These are phyloP conservation scores for Tulasnella sp. DNA, from an alignment of 768 basidiomycete genomes.

Conservation along the genomic window DNA sequence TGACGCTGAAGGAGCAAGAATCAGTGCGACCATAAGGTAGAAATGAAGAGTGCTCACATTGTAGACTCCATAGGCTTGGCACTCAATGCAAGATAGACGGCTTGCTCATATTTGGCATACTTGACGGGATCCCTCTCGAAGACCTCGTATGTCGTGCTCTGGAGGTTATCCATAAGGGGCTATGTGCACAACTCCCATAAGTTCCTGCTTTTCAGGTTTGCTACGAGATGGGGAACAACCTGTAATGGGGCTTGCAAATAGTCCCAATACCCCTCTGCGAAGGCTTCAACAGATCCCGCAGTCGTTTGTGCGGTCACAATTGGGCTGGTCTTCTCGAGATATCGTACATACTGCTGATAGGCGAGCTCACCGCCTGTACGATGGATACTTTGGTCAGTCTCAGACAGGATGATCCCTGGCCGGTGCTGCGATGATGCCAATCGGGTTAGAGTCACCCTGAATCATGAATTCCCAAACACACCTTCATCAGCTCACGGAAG, in stretches of 20 bases:
- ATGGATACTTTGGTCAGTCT: conserved; percentile 54
- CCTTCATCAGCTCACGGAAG: conserved; percentile 81
- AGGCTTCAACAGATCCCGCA: conserved; percentile 73
- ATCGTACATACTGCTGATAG: conserved; percentile 80
- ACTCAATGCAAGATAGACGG: conserved; percentile 31
- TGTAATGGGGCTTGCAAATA: conserved; percentile 91
- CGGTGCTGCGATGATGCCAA: conserved; percentile 47
- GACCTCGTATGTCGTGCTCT: conserved; percentile 90
- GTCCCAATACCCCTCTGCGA: conserved; percentile 88
- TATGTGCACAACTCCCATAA: conserved; percentile 27
- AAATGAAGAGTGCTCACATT: conserved; percentile 40
- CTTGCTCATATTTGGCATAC: conserved; percentile 88
- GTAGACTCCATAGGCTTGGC: conserved; percentile 52
- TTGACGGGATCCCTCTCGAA: conserved; percentile 98
- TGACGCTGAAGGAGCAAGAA: conserved; percentile 38
- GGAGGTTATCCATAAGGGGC: conserved; percentile 96
- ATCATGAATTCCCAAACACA: conserved; percentile 28
- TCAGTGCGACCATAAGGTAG: background rate
- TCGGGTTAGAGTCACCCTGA: conserved; percentile 14
- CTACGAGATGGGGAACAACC: conserved; percentile 31
- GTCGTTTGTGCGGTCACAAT: conserved; percentile 50
- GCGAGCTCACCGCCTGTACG: conserved; percentile 69
- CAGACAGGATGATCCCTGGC: conserved; percentile 74
- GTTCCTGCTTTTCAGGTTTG: conserved; percentile 1
- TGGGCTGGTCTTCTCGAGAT: conserved; percentile 69